A percentile compares a stretch with the other conserved stretches of the same genome.
Conservation (phyloP, 768 basidiomycete species). For the Filobasidium wieringae region DNA sequence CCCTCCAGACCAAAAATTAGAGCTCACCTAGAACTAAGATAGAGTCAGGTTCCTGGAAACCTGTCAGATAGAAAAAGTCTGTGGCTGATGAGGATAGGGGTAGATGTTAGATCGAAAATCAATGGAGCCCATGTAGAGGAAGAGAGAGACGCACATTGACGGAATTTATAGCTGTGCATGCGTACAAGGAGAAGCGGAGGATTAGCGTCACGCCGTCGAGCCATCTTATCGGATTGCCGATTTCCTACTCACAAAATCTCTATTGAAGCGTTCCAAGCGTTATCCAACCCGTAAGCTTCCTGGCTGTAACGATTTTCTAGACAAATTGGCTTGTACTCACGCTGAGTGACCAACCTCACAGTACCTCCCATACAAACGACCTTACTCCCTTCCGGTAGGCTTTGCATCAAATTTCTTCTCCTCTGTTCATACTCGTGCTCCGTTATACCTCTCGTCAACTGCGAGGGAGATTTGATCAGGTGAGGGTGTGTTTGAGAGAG, state of each 20-base stretch:
- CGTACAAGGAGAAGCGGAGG: conserved; percentile 10
- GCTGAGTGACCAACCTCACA: conserved; percentile 40
- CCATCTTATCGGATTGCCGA: not conserved
- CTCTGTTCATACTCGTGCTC: conserved; percentile 64
- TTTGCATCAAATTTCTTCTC: conserved; percentile 57
- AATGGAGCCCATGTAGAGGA: not conserved
- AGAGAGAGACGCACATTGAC: conserved; percentile 48
- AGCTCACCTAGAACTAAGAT: conserved; percentile 66
- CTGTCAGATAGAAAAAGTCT: conserved; percentile 66
- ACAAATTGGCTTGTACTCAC: conserved; percentile 56
- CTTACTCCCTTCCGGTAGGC: conserved; percentile 57
- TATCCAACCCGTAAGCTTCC: no score
- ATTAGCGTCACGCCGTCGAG: not conserved
- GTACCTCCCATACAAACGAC: conserved; percentile 69
- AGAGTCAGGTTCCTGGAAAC: conserved; percentile 85
- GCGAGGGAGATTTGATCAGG: conserved; percentile 50
- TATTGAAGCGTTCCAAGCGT: no score
- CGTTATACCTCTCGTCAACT: conserved; percentile 73
- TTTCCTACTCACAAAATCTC: conserved; percentile 60
- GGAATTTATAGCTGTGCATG: conserved; percentile 70
- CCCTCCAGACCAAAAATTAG: not conserved
- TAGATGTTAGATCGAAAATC: no score
- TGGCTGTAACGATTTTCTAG: not conserved
- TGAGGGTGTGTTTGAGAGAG: conserved; percentile 68
- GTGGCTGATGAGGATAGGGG: conserved; percentile 31